Percentiles rank a stretch among this genome's conserved stretches.
Evolutionary conservation across 345 rosid genomes (phyloP).

Genomic region (Gossypium ekmanianum): DNA sequence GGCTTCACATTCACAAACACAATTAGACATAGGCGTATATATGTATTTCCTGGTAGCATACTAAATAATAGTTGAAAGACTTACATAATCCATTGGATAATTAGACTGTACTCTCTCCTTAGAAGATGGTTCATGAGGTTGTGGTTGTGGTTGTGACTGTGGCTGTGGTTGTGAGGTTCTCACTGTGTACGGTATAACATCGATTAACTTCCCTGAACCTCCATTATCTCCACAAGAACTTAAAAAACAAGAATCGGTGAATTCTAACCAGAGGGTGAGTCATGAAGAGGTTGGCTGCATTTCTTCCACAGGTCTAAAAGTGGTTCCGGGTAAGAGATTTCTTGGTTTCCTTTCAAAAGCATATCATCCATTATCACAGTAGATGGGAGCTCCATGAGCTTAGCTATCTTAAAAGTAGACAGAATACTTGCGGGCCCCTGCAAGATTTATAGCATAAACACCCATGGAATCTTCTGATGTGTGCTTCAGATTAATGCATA

Average conservation of each 20-base stretch:
- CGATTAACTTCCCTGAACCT: slow-evolving; percentile 12
- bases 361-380: slow-evolving; percentile 44
- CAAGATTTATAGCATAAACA: slow-evolving; percentile 14
- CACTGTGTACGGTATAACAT: slow-evolving; percentile 36
- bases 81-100: slow-evolving; percentile 47
- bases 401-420: slow-evolving; percentile 38
- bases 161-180: slow-evolving; percentile 40
- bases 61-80: slow-evolving; percentile 20
- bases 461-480: not conserved
- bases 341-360: slow-evolving; percentile 27
- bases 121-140: slow-evolving; percentile 43
- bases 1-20: slow-evolving; percentile 34
- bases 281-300: slow-evolving; percentile 46
- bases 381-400: slow-evolving; percentile 70
- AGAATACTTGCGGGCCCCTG: slow-evolving; percentile 39
- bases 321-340: slow-evolving; percentile 56
- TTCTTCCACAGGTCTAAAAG: slow-evolving; percentile 62
- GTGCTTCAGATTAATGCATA: not conserved
- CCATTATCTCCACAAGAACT: slow-evolving; percentile 14
- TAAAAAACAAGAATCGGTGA: slow-evolving; percentile 16
- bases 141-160: slow-evolving; percentile 36
- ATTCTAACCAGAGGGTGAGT: slow-evolving; percentile 55
- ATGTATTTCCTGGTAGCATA: slow-evolving; percentile 9
- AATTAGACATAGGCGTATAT: slow-evolving; percentile 21
- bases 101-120: slow-evolving; percentile 31